Percentiles rank a stretch among this genome's conserved stretches.
These are phyloP conservation scores for Kuraishia piskuri DNA, from an alignment of 805 yeast species.

Conservation along the genomic window DNA sequence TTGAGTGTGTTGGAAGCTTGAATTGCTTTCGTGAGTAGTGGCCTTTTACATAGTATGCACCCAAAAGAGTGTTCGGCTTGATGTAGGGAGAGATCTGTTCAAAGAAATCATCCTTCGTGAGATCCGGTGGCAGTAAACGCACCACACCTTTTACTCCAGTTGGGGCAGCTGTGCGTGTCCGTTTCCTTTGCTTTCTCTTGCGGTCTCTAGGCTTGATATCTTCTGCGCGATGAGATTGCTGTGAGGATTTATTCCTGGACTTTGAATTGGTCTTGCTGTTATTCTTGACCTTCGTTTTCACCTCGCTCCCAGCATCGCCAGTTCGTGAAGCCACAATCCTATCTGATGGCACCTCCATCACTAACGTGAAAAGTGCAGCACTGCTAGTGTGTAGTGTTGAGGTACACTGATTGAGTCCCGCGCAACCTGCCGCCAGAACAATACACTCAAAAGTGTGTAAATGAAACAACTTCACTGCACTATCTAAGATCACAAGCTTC, in stretches of 20 bases:
- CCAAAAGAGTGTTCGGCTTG: neutral
- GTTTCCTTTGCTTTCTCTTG: neutral
- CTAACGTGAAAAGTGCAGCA: neutral
- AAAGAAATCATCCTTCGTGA: conserved; percentile 22
- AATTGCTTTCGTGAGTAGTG: conserved; percentile 27
- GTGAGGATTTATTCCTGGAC: conserved; percentile 2
- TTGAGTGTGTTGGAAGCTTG: conserved; percentile 29
- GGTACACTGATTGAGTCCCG: too few relatives aligned
- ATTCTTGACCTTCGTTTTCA: neutral
- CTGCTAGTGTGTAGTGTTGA: too few relatives aligned
- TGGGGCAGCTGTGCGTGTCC: neutral
- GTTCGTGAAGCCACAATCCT: neutral
- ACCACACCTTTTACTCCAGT: conserved; percentile 21
- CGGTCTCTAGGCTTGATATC: neutral
- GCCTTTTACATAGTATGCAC: conserved; percentile 32
- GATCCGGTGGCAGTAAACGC: conserved; percentile 35
- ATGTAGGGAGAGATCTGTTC: neutral
- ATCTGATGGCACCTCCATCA: neutral
- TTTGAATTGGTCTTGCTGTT: neutral
- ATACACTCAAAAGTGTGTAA: too few relatives aligned
- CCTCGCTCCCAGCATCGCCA: neutral
- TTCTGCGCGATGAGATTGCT: neutral
- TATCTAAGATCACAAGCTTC: too few relatives aligned
- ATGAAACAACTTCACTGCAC: too few relatives aligned
- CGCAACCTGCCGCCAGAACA: too few relatives aligned